phyloP scores from a whole-genome alignment of 2,329 filamentous ascomycete species.

The Microdochium nivale region DNA sequence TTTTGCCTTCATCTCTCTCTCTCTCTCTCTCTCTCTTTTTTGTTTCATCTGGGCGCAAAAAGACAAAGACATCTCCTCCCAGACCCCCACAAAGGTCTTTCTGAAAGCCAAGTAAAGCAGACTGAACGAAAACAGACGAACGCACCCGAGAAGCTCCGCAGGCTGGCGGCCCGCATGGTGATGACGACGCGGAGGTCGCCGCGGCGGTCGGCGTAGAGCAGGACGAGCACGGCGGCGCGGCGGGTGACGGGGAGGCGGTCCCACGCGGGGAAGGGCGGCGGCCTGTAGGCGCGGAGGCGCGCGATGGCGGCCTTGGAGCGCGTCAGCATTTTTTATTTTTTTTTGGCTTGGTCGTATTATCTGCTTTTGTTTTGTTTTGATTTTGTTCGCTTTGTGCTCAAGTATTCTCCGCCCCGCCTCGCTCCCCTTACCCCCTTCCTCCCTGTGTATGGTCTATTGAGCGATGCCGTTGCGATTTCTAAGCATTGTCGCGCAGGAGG shows the following conservation, averaged over 20 bases:
- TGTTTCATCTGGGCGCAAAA: background rate
- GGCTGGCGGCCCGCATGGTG: slow-evolving; percentile 56
- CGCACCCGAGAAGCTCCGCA: slow-evolving; percentile 59
- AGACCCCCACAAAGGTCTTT: too few species aligned
- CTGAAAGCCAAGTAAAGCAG: background rate
- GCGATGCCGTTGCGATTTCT: too few species aligned
- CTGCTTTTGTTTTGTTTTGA: background rate
- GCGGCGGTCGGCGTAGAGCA: slow-evolving; percentile 75
- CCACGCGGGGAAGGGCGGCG: slow-evolving; percentile 55
- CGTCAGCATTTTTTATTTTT: slow-evolving; percentile 15
- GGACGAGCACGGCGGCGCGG: slow-evolving; percentile 77
- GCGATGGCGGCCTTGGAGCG: slow-evolving; percentile 46
- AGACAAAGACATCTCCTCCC: too few species aligned
- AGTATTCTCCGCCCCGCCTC: background rate
- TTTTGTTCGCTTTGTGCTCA: slow-evolving; percentile 2
- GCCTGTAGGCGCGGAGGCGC: slow-evolving; percentile 50
- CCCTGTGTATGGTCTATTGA: too few species aligned
- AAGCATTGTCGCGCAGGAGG: too few species aligned
- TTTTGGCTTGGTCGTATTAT: too few species aligned
- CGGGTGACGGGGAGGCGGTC: slow-evolving; percentile 52
- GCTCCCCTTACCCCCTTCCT: too few species aligned
- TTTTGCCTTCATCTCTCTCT: too few species aligned
- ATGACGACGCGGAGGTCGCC: slow-evolving; percentile 70
- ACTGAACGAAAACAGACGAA: background rate
- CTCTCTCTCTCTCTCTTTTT: background rate